Evolutionary conservation across 2,329 filamentous ascomycete species (phyloP).

Genomic region (Fusarium cyanostomum): DNA sequence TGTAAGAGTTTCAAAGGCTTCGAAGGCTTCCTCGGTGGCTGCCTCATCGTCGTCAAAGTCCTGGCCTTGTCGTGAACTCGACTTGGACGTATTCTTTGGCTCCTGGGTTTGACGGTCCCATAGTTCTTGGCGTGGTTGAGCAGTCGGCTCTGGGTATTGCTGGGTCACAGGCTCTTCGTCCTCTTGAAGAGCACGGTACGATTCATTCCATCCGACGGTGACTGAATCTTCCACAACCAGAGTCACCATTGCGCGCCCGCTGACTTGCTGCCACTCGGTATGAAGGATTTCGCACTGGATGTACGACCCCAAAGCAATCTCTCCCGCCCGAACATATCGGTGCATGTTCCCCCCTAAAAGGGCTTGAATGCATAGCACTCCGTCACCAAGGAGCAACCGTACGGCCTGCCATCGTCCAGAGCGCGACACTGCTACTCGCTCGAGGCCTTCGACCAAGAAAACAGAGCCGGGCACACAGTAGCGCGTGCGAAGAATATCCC

Average conservation of each 20-base stretch:
- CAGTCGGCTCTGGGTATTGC: neutral
- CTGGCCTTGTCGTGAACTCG: neutral
- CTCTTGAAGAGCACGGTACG: constrained; percentile 44
- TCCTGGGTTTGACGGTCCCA: neutral
- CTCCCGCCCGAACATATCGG: constrained; percentile 56
- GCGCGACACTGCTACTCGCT: constrained; percentile 48
- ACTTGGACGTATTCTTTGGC: neutral
- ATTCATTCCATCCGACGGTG: constrained; percentile 60
- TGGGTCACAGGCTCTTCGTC: neutral
- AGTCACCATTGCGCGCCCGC: constrained; percentile 50
- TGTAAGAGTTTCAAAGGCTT: constrained; percentile 50
- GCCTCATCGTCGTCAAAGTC: constrained; percentile 34
- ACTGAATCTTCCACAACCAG: constrained; percentile 57
- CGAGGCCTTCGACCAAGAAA: constrained; percentile 60
- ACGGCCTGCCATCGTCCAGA: constrained; percentile 55
- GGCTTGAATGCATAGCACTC: constrained; percentile 64
- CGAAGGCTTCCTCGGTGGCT: constrained; percentile 48
- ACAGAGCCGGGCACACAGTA: constrained; percentile 59
- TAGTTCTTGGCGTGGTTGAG: neutral
- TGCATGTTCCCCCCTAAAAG: constrained; percentile 58
- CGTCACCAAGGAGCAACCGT: constrained; percentile 62
- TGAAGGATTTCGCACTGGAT: constrained; percentile 57
- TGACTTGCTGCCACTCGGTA: constrained; percentile 42
- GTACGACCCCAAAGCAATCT: constrained; percentile 60
- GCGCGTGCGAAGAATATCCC: constrained; percentile 58